Conservation (phyloP, 352 stramenopile genomes). For the Globisporangium echinulatum region DNA sequence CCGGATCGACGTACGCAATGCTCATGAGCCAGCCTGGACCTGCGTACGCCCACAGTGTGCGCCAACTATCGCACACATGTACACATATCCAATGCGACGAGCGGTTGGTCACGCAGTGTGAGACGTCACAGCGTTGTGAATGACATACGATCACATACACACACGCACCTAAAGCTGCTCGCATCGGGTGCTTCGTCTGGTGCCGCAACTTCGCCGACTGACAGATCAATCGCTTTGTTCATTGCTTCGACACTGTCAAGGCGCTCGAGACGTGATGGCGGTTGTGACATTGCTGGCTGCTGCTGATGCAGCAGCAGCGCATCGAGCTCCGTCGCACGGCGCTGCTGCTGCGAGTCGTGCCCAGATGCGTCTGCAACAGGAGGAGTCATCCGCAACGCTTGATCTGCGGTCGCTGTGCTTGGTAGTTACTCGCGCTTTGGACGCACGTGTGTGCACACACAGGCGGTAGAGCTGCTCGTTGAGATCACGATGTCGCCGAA, state of each 20-base stretch:
- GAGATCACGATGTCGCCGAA: too few species aligned
- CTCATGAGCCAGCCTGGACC: constrained; percentile 89
- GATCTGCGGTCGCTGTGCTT: too few species aligned
- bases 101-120: too few species aligned
- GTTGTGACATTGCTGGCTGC: neutral
- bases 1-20: constrained; percentile 94
- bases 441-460: too few species aligned
- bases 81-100: neutral
- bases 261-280: neutral
- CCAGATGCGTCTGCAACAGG: neutral
- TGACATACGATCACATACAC: too few species aligned
- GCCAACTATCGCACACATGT: constrained; percentile 31
- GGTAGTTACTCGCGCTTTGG: too few species aligned
- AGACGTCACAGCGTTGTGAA: neutral
- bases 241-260: constrained; percentile 35
- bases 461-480: too few species aligned
- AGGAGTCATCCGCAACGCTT: neutral
- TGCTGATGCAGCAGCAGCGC: constrained; percentile 16
- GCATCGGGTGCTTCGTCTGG: constrained; percentile 37
- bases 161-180: constrained; percentile 16
- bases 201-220: constrained; percentile 41
- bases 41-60: constrained; percentile 75
- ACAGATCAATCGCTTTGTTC: constrained; percentile 44
- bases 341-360: neutral
- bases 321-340: constrained; percentile 20